A percentile compares a stretch with the other conserved stretches of the same genome.
Evolutionary conservation across 228 moss, liverwort and hornwort species (phyloP).

Genomic region (Sphagnum fallax): DNA sequence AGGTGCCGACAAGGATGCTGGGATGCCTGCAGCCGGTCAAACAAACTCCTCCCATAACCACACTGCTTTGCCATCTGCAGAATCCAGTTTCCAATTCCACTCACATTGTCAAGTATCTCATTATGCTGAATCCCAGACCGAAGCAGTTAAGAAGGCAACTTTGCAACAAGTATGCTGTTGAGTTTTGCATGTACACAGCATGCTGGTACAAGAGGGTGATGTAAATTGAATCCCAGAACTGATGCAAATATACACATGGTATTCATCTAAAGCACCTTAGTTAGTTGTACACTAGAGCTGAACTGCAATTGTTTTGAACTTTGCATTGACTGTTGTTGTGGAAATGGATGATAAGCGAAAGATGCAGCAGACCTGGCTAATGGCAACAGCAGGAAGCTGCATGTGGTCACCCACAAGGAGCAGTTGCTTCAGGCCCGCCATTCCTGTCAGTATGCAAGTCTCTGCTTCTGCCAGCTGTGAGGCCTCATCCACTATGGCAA

Average conservation of each 20-base stretch:
- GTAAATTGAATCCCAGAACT: background rate
- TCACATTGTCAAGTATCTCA: background rate
- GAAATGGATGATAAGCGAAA: background rate
- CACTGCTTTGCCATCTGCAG: conserved; percentile 67
- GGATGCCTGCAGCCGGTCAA: conserved; percentile 73
- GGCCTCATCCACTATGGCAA: conserved; percentile 28
- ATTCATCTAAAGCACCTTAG: too few species aligned
- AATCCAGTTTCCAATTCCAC: background rate
- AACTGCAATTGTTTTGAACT: background rate
- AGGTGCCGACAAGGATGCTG: conserved; percentile 46
- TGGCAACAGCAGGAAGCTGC: conserved; percentile 49
- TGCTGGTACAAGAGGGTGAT: too few species aligned
- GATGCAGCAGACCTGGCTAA: conserved; percentile 30
- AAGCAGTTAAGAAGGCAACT: background rate
- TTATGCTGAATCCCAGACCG: background rate
- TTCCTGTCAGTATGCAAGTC: conserved; percentile 20
- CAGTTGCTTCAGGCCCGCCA: conserved; percentile 22
- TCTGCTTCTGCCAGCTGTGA: conserved; percentile 34
- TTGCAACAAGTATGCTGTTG: too few species aligned
- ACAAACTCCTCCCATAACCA: conserved; percentile 79
- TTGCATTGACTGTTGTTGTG: background rate
- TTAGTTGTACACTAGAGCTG: background rate
- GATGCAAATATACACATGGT: too few species aligned
- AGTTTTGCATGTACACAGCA: too few species aligned
- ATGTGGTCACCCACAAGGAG: conserved; percentile 31